Percentiles rank a stretch among this genome's conserved stretches.
phyloP scores from a whole-genome alignment of 2,329 filamentous ascomycete genomes.

The Sporothrix dimorphospora region DNA sequence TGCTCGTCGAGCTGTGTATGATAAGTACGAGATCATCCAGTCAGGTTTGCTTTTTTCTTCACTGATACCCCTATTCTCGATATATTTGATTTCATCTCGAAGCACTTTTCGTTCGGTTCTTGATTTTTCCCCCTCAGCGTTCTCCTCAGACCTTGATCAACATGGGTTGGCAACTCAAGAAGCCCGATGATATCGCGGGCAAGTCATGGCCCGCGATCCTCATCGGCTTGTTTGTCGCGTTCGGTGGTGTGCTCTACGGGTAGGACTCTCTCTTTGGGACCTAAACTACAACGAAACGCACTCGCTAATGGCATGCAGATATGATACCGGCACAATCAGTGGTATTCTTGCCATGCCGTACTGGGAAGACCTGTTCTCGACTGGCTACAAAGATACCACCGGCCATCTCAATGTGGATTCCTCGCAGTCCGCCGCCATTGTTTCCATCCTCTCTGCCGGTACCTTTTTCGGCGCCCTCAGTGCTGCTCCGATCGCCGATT shows the following conservation, averaged over 20 bases:
- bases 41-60: too few relatives aligned
- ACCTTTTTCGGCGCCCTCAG: constrained; percentile 74
- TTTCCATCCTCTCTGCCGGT: constrained; percentile 77
- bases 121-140: too few relatives aligned
- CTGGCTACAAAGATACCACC: constrained; percentile 50
- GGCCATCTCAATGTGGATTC: constrained; percentile 54
- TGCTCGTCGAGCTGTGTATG: too few relatives aligned
- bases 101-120: too few relatives aligned
- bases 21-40: too few relatives aligned
- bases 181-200: constrained; percentile 43
- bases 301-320: constrained; percentile 38
- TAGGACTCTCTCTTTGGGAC: too few relatives aligned
- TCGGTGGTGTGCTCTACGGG: constrained; percentile 62
- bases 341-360: constrained; percentile 63
- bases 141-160: too few relatives aligned
- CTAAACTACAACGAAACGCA: too few relatives aligned
- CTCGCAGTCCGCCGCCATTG: constrained; percentile 63
- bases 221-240: constrained; percentile 64
- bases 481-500: constrained; percentile 62
- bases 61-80: too few relatives aligned
- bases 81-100: too few relatives aligned
- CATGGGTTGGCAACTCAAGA: too few relatives aligned
- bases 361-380: constrained; percentile 57
- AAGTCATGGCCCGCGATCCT: constrained; percentile 63
- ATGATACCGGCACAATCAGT: constrained; percentile 62